phyloP scores from a whole-genome alignment of 169 alveolate genomes.

The Theileria sp. region DNA sequence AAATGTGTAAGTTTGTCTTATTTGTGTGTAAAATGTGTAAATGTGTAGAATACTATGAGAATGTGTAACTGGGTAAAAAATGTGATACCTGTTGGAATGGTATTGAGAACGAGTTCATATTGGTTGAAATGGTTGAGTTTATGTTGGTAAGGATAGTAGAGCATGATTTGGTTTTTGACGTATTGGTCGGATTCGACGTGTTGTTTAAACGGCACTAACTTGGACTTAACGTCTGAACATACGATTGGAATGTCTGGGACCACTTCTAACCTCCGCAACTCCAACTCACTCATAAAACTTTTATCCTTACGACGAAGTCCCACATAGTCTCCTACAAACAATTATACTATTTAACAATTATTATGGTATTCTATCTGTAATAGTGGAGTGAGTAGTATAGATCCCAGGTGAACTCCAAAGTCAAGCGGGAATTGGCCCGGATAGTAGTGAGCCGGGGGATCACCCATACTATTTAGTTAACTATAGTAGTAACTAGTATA shows the following conservation, averaged over 20 bases:
- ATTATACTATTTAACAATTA: too few species aligned
- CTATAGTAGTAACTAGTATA: too few species aligned
- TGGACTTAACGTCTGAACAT: slow-evolving; percentile 63
- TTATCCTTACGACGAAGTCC: neutral
- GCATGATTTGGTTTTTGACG: slow-evolving; percentile 83
- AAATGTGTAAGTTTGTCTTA: too few species aligned
- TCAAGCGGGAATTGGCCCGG: too few species aligned
- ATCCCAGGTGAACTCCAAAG: too few species aligned
- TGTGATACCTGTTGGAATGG: neutral
- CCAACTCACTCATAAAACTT: slow-evolving; percentile 56
- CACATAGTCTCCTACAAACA: neutral
- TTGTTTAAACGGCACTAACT: slow-evolving; percentile 42
- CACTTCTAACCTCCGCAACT: slow-evolving; percentile 56
- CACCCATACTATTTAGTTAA: too few species aligned
- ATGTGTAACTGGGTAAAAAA: too few species aligned
- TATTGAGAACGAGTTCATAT: slow-evolving; percentile 70
- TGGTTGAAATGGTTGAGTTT: slow-evolving; percentile 62
- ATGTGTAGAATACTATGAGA: too few species aligned
- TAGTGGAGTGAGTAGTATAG: too few species aligned
- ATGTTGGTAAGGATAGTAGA: slow-evolving; percentile 83
- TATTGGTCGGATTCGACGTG: slow-evolving; percentile 77
- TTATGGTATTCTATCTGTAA: too few species aligned
- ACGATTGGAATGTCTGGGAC: slow-evolving; percentile 67
- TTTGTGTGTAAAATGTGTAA: too few species aligned
- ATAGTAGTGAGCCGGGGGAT: too few species aligned